These are phyloP conservation scores for Takakia lepidozioides DNA, from an alignment of 225 moss, liverwort and hornwort genomes.

Conservation along the genomic window DNA sequence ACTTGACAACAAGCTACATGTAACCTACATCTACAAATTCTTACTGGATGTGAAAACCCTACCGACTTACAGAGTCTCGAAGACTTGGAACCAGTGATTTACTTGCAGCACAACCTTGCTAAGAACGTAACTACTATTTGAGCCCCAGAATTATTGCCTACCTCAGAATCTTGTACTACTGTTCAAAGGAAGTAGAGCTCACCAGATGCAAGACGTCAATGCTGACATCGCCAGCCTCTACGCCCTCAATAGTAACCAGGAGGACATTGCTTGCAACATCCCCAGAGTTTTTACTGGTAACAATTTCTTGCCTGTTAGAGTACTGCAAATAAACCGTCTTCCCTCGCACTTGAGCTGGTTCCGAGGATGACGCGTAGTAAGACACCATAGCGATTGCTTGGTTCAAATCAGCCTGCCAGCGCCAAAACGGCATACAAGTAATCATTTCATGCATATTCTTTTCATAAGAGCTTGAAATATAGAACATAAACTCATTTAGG, in stretches of 20 bases:
- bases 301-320: conserved; percentile 99
- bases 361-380: conserved; percentile 96
- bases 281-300: conserved; percentile 99
- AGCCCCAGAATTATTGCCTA: conserved; percentile 42
- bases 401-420: conserved; percentile 90
- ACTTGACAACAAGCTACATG: conserved; percentile 83
- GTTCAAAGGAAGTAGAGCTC: too few relatives aligned
- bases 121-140: conserved; percentile 39
- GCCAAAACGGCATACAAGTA: too few relatives aligned
- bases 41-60: too few relatives aligned
- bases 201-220: conserved; percentile 99
- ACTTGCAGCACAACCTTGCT: conserved; percentile 23
- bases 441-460: too few relatives aligned
- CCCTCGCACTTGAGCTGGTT: conserved; percentile 97
- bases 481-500: too few relatives aligned
- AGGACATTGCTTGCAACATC: conserved; percentile 99
- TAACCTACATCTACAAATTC: too few relatives aligned
- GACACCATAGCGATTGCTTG: conserved; percentile 99
- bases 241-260: conserved; percentile 99
- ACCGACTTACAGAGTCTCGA: conserved; percentile 35
- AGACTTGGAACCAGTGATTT: conserved; percentile 66
- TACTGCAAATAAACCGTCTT: conserved; percentile 99
- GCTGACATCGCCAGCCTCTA: conserved; percentile 99
- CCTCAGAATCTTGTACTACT: too few relatives aligned
- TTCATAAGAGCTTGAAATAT: too few relatives aligned